Percentiles rank a stretch among this genome's conserved stretches.
Evolutionary conservation across 192 early-diverging fungal genomes (phyloP).

Genomic region (Dimargaris xerosporica): DNA sequence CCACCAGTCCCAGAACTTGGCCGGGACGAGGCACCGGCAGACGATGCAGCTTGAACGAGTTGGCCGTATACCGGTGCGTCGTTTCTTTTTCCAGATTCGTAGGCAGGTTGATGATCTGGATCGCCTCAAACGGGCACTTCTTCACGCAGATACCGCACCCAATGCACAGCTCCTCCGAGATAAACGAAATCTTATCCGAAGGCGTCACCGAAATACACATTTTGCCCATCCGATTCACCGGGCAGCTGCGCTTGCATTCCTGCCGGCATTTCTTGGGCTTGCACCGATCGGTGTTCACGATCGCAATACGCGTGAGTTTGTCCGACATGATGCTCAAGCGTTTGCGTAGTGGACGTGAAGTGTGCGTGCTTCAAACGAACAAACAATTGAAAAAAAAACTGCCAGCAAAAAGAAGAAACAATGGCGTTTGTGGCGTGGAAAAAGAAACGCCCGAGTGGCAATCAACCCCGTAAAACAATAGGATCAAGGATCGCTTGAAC

Average conservation of each 20-base stretch:
- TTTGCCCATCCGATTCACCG: slow-evolving; percentile 93
- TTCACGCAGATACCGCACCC: slow-evolving; percentile 97
- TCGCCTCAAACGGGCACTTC: slow-evolving; percentile 95
- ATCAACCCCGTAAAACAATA: no score
- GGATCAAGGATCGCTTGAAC: no score
- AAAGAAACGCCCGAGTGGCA: no score
- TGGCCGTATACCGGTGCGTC: slow-evolving; percentile 91
- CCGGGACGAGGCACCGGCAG: slow-evolving; percentile 90
- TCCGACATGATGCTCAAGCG: slow-evolving; percentile 77
- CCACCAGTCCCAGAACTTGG: slow-evolving; percentile 91
- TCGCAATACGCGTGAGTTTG: slow-evolving; percentile 83
- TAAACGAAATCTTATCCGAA: slow-evolving; percentile 76
- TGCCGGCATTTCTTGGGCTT: slow-evolving; percentile 98
- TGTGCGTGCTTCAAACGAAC: no score
- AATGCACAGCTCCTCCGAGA: slow-evolving; percentile 93
- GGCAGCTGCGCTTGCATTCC: slow-evolving; percentile 94
- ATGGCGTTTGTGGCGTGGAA: not conserved
- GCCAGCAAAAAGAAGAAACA: not conserved
- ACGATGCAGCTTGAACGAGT: slow-evolving; percentile 96
- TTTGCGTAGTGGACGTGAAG: no score
- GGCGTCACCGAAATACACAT: slow-evolving; percentile 85
- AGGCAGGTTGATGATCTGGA: slow-evolving; percentile 92
- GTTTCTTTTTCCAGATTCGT: slow-evolving; percentile 88
- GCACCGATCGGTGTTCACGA: slow-evolving; percentile 89
- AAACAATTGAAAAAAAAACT: not conserved